Evolutionary conservation across 2,329 filamentous ascomycete genomes (phyloP), one percentile per base, ranked within the genome.

Genomic region (Fusarium sp.): DNA sequence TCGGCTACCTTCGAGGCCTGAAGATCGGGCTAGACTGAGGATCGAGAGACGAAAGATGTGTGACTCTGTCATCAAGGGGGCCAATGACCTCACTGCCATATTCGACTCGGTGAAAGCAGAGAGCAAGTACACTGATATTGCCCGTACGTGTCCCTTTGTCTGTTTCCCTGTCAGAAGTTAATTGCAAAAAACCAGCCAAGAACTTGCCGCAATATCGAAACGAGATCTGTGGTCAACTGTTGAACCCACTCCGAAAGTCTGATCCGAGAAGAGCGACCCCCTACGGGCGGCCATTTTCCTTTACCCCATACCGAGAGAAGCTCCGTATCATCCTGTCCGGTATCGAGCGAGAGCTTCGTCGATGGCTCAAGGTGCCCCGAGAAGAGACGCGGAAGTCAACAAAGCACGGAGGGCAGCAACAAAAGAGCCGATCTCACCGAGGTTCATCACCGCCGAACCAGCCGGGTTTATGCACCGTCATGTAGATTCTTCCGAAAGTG

Each of bases 61-160:
- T 39, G 72, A 74, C 27, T 65, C 68, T 3, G 45, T 65, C 7
- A 72, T 74, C 20, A 64, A 69, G 54, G 72, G 60, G 24, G 68
- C 72, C 35, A 74, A 74, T 20, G 65, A 72, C 10, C 63, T 74
- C 31, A 69, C 72, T 9, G 68, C 72, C 22, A 52, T 74, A 18
- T 74, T 74, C 57, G 68, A 74, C 41, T 65, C 72, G 5, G 71
- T 57, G 18, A 74, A 74, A 43, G 45, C 60, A n/a, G 71, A 74
- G 24, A 59, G 43, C 43, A 74, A 74, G 71, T 74, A 62, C 20
- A 74, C 64, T 13, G 72, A 74, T 41, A 33, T 52, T 16, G 56
- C 71, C 11, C 72, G 72, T 74, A 62, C 11, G 72, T 58, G 20
- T 33, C 6, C 20, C 20, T 11, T 58, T 13, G 20, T 16, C 10